Evolutionary conservation across 2,329 filamentous ascomycete genomes (phyloP), one percentile per base, ranked within the genome.

Genomic region (Neurospora sp.): DNA sequence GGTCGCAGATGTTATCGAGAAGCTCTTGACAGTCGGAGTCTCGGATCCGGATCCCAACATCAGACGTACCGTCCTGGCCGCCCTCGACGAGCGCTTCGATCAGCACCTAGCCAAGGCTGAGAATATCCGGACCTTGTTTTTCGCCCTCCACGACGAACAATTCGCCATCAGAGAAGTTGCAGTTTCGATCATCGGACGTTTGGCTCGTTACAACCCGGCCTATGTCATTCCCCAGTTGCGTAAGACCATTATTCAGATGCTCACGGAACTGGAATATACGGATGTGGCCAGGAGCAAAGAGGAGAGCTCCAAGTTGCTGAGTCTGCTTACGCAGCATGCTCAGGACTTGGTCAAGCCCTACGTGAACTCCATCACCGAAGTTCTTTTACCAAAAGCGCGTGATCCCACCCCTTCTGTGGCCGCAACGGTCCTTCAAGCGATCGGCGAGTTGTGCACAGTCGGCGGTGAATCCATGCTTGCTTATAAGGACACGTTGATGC

Each of bases 1-100:
- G 38, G 96, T 99, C 66, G 93, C 95, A 69, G 96, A 99, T 78
- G 96, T 99, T 39, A 97, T 99, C 71, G 94, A 98, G 81, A 97
- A 96, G 78, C 87, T 99, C 0, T 84, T 99, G 72, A 97, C 95
- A 0, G 94, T 98, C 46, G 95, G 93, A 67, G 93, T 99, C 38
- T 96, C 95, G 15, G 96, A 99, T 77, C 90, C 91, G 1, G 93
- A 97, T 75, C 87, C 93, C 15, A 91, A 91, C 74, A 99, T 99
- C 73, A 90, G 96, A 71, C 87, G 90, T 76, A 97, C 93, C 0
- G 95, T 99, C 3, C 85, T 99, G 28, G 89, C 90, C 67, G 96
- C 96, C 19, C 85, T 99, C 10, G 96, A 98, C 78, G 89, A 92
- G 73, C 92, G 96, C 68, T 99, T 99, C 76, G 96, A 99, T 78